A percentile compares a stretch with the other conserved stretches of the same genome.
Conservation (phyloP, 176 grass and related monocot genomes). For the Ensete glaucum region DNA sequence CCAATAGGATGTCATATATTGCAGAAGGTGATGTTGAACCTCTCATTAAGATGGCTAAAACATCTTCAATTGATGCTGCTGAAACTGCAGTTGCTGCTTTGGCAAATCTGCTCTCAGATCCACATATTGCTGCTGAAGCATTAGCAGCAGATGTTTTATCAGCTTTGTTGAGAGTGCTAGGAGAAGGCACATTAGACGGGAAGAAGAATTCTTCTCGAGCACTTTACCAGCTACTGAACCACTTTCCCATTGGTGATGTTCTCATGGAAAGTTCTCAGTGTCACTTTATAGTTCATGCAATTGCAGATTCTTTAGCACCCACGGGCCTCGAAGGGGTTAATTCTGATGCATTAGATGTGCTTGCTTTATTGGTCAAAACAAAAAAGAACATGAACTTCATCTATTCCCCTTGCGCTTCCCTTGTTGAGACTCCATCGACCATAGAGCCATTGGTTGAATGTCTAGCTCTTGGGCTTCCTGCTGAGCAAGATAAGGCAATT, state of each 20-base stretch:
- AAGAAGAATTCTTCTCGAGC: constrained; percentile 74
- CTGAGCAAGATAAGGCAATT: constrained; percentile 73
- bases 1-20: constrained; percentile 63
- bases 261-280: constrained; percentile 57
- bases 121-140: constrained; percentile 64
- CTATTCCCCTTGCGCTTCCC: constrained; percentile 44
- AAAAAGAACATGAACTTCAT: constrained; percentile 45
- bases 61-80: constrained; percentile 67
- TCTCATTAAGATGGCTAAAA: constrained; percentile 91
- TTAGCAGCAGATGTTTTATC: constrained; percentile 63
- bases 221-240: constrained; percentile 64
- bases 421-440: constrained; percentile 61
- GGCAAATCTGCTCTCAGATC: constrained; percentile 79
- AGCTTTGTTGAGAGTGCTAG: constrained; percentile 70
- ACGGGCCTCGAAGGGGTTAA: constrained; percentile 48
- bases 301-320: constrained; percentile 63
- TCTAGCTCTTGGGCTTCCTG: constrained; percentile 57
- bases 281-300: constrained; percentile 61
- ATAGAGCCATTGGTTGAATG: constrained; percentile 63
- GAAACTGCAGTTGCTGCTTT: constrained; percentile 78
- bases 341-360: constrained; percentile 59
- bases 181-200: constrained; percentile 85
- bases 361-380: constrained; percentile 55
- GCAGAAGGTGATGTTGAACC: constrained; percentile 62
- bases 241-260: constrained; percentile 65